Conservation (phyloP, 129 eudicot species). For the Lactuca saligna region DNA sequence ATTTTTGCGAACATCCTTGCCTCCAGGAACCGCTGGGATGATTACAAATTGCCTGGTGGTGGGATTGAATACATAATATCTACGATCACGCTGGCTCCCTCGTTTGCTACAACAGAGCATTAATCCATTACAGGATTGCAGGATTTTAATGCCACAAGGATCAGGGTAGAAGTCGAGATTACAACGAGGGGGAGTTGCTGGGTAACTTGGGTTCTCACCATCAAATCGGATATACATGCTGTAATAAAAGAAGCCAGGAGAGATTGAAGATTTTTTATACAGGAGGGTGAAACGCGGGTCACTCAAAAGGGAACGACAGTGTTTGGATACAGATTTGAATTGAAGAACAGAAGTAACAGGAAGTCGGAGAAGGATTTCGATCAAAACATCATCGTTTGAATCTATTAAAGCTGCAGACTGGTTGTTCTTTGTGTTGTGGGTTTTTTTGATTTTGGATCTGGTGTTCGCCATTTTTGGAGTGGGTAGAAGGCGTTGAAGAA, state of each 20-base stretch:
- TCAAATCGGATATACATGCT: neutral
- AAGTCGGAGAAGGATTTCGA: neutral
- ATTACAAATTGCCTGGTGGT: neutral
- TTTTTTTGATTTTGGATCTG: neutral
- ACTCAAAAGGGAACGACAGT: slow-evolving; percentile 15
- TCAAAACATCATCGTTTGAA: neutral
- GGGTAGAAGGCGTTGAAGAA: neutral
- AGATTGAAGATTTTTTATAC: neutral
- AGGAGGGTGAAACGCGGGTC: neutral
- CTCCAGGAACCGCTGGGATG: neutral
- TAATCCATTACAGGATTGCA: slow-evolving; percentile 17
- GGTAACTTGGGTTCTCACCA: neutral
- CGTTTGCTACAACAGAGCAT: slow-evolving; percentile 2
- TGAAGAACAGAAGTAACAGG: slow-evolving; percentile 8
- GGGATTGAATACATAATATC: slow-evolving; percentile 15
- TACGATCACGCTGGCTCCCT: neutral
- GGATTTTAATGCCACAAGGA: neutral
- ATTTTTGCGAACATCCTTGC: neutral
- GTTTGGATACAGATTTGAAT: slow-evolving; percentile 25
- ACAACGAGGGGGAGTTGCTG: neutral
- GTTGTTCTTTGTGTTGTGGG: neutral
- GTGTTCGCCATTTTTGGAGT: slow-evolving; percentile 3
- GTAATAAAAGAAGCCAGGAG: neutral
- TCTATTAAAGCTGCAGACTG: neutral
- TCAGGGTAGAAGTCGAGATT: neutral